These are phyloP conservation scores for Delonix regia DNA, from an alignment of 306 rosid genomes.

Conservation along the genomic window DNA sequence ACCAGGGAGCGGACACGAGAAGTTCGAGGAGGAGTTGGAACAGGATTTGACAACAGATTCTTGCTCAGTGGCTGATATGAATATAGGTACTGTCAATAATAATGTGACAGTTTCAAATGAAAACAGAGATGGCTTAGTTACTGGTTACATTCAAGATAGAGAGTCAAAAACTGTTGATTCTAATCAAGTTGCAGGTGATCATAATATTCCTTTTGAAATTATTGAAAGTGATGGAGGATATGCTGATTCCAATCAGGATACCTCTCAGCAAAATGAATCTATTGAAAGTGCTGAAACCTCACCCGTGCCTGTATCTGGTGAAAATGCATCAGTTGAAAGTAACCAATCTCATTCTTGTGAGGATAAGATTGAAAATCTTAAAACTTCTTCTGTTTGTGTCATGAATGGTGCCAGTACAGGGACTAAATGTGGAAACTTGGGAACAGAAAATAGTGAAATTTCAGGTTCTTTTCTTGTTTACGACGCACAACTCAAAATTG, in stretches of 20 bases:
- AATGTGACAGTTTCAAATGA: background rate
- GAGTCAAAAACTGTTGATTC: background rate
- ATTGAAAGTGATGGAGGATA: background rate
- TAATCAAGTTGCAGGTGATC: background rate
- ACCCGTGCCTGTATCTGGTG: background rate
- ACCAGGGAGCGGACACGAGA: conserved; percentile 4
- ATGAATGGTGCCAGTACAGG: background rate
- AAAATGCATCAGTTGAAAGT: background rate
- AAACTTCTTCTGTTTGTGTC: background rate
- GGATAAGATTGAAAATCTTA: background rate
- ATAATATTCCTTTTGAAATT: background rate
- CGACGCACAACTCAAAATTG: background rate
- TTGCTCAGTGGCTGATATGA: background rate
- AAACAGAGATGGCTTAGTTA: background rate
- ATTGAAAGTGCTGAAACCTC: background rate
- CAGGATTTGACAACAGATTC: conserved; percentile 3
- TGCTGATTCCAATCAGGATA: background rate
- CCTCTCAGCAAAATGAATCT: background rate
- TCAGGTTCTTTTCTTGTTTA: background rate
- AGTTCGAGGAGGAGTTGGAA: conserved; percentile 27
- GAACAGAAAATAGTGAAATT: background rate
- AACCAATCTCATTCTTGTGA: background rate
- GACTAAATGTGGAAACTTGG: background rate
- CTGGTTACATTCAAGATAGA: background rate
- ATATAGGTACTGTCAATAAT: background rate